These are phyloP conservation scores for Musa acuminata DNA, from an alignment of 176 grass and related monocot genomes.

Conservation along the genomic window DNA sequence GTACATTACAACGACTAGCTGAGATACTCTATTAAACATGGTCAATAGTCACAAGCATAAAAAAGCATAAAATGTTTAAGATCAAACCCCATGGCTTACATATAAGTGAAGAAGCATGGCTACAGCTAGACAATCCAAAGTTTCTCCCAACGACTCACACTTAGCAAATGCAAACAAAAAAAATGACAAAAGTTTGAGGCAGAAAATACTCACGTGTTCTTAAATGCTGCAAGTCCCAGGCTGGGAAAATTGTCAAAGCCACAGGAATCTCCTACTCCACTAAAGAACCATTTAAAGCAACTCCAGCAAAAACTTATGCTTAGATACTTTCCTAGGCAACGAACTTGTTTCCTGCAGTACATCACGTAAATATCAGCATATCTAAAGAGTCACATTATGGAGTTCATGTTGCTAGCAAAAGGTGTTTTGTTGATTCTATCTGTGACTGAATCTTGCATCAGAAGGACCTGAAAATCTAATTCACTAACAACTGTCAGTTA, in stretches of 20 bases:
- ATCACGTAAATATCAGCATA: background rate
- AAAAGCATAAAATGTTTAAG: too few species aligned
- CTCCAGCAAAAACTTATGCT: slow-evolving; percentile 92
- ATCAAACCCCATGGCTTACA: too few species aligned
- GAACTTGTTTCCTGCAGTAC: slow-evolving; percentile 73
- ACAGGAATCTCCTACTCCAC: slow-evolving; percentile 74
- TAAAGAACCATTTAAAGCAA: slow-evolving; percentile 96
- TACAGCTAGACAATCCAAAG: background rate
- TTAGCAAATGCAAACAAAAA: background rate
- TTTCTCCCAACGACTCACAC: background rate
- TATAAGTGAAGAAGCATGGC: too few species aligned
- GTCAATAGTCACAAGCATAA: too few species aligned
- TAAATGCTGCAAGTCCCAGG: slow-evolving; percentile 65
- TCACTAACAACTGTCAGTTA: background rate
- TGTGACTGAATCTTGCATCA: background rate
- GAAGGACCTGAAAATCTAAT: background rate
- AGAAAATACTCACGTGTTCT: slow-evolving; percentile 60
- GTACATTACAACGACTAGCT: too few species aligned
- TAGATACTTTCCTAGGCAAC: slow-evolving; percentile 81
- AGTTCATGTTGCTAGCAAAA: background rate
- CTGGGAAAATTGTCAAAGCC: slow-evolving; percentile 86
- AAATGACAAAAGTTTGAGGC: background rate
- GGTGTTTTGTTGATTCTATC: background rate
- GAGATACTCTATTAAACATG: too few species aligned
- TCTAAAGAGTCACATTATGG: background rate